Percentiles rank a stretch among this genome's conserved stretches.
phyloP scores from a whole-genome alignment of 2,329 filamentous ascomycete genomes.

The Alternaria conjuncta region DNA sequence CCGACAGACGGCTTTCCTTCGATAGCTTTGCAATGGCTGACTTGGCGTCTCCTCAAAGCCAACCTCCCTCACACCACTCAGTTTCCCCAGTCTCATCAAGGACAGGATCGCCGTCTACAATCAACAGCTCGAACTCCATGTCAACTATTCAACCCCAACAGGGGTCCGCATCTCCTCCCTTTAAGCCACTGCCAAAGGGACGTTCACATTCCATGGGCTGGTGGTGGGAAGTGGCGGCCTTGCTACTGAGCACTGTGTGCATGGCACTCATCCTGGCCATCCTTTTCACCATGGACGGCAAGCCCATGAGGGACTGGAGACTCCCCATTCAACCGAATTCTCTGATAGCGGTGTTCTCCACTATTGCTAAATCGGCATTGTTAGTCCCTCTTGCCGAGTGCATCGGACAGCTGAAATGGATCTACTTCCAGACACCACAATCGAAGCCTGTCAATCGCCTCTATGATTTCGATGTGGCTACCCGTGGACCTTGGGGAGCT shows the following conservation, averaged over 20 bases:
- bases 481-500: neutral
- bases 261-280: neutral
- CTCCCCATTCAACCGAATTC: neutral
- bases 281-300: neutral
- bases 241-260: neutral
- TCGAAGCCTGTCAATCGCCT: neutral
- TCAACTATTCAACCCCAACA: neutral
- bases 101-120: neutral
- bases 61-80: neutral
- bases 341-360: neutral
- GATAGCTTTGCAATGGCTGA: neutral
- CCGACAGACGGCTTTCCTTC: neutral
- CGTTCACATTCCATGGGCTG: neutral
- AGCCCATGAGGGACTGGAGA: neutral
- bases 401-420: neutral
- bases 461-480: neutral
- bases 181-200: neutral
- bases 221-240: neutral
- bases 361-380: neutral
- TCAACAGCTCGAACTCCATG: neutral
- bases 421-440: neutral
- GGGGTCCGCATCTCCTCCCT: accelerated
- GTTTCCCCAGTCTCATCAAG: neutral
- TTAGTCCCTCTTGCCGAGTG: neutral
- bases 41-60: neutral